Base-by-base conservation (phyloP, 73 alveolate species). In the Halteria grandinella region DNA sequence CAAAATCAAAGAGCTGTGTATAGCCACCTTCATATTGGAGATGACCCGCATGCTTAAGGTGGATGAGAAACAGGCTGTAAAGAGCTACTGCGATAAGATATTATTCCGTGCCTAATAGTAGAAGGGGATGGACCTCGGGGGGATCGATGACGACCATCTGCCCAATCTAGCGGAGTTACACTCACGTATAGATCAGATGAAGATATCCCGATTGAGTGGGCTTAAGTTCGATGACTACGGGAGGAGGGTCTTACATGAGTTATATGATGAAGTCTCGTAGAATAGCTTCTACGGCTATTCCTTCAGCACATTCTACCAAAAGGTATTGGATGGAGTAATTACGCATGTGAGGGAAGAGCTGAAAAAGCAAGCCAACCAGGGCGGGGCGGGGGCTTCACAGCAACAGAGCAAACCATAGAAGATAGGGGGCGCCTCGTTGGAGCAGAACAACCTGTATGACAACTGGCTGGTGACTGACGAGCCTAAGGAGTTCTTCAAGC, bases 41-140 rank as follows among this genome's bases (percentile, higher is more conserved):
- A 53, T 53, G 64, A 73, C 85, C 18, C 52, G 85, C 33, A 48
- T 48, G 20, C 41, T 73, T 1, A 47, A 27, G 24, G 55, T 29
- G 17, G 71, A 54, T 12, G 55, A 48, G n/a, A 73, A 64, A 73
- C 36, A 36, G 7, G 37, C 54, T 1, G 23, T 73, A 2, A 73
- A 73, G 41, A 32, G 48, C 59, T 73, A 50, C 51, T 73, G 85
- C 55, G 85, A 73, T 27, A 53, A 73, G 14, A 52, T 73, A 1
- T 24, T 73, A 4, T 54, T 54, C 34, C 36, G 31, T 23, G 47
- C 62, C 1, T 63, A 48, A 12, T 18, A 73, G 49, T 34, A 48
- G 18, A n/a, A n/a, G n/a, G n/a, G n/a, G n/a, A n/a, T n/a, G n/a
- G n/a, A n/a, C n/a, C n/a, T n/a, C n/a, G n/a, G n/a, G n/a, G n/a